phyloP scores from a whole-genome alignment of 2,329 filamentous ascomycete genomes.

The Emydomyces testavorans region DNA sequence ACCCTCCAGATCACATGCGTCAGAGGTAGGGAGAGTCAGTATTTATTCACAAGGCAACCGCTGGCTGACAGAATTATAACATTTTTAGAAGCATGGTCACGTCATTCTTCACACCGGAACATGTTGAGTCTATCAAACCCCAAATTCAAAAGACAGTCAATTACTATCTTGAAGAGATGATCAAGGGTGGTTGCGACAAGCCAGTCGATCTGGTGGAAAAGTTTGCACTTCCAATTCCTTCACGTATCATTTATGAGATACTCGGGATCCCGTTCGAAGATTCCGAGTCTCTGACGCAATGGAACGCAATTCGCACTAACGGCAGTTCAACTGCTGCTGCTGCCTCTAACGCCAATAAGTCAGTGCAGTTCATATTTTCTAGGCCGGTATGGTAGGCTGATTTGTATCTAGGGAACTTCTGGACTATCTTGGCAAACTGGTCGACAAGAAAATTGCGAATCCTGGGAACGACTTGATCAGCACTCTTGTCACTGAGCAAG shows the following conservation, averaged over 20 bases:
- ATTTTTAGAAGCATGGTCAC: constrained; percentile 37
- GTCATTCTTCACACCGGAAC: constrained; percentile 32
- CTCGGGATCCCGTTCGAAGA: constrained; percentile 41
- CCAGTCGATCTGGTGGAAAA: constrained; percentile 39
- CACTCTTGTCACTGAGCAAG: constrained; percentile 25
- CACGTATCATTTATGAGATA: constrained; percentile 43
- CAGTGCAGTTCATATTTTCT: constrained; percentile 4
- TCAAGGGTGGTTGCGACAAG: constrained; percentile 27
- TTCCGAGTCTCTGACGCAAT: constrained; percentile 37
- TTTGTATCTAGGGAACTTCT: constrained; percentile 32
- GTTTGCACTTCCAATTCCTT: constrained; percentile 40
- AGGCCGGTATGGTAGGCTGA: not conserved
- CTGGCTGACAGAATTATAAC: not conserved
- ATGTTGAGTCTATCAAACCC: constrained; percentile 34
- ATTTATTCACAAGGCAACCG: too few species aligned
- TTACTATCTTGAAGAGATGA: constrained; percentile 34
- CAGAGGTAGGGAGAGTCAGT: constrained; percentile 28
- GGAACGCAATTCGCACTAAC: constrained; percentile 39
- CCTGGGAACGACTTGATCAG: constrained; percentile 40
- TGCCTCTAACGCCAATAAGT: constrained; percentile 38
- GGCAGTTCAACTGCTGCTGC: constrained; percentile 40
- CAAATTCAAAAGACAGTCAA: constrained; percentile 40
- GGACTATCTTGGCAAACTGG: constrained; percentile 36
- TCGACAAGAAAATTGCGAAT: constrained; percentile 31
- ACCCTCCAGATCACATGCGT: constrained; percentile 38